These are phyloP conservation scores for Macrophomina pseudophaseolina DNA, from an alignment of 2,329 filamentous ascomycete genomes.

Conservation along the genomic window DNA sequence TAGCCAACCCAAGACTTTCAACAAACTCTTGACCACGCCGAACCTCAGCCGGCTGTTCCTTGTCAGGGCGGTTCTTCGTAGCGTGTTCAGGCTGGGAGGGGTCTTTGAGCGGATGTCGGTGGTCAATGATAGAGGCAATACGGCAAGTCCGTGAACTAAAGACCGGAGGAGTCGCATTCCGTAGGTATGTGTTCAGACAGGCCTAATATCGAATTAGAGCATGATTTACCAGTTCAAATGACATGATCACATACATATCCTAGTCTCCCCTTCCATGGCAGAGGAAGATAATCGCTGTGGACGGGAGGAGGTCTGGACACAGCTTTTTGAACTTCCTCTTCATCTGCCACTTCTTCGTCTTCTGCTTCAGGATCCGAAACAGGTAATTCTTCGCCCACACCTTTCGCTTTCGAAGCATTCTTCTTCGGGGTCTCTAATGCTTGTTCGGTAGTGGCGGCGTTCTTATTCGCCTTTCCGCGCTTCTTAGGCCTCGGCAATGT, in stretches of 20 bases:
- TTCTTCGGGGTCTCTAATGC: not conserved
- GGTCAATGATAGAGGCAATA: slow-evolving; percentile 87
- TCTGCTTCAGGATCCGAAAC: slow-evolving; percentile 59
- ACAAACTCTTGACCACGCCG: slow-evolving; percentile 74
- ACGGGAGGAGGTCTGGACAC: slow-evolving; percentile 72
- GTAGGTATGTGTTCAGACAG: slow-evolving; percentile 90
- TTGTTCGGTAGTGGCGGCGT: not conserved
- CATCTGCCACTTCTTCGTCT: slow-evolving; percentile 57
- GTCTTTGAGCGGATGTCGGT: slow-evolving; percentile 80
- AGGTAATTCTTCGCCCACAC: slow-evolving; percentile 21
- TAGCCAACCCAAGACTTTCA: slow-evolving; percentile 77
- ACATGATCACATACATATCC: slow-evolving; percentile 73
- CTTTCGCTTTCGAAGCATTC: slow-evolving; percentile 7
- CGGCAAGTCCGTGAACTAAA: slow-evolving; percentile 92
- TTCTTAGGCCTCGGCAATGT: not conserved
- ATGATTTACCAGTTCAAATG: not conserved
- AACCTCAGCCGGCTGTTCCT: slow-evolving; percentile 68
- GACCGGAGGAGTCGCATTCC: slow-evolving; percentile 78
- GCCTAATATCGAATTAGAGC: slow-evolving; percentile 58
- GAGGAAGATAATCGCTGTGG: slow-evolving; percentile 79
- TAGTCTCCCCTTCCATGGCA: slow-evolving; percentile 88
- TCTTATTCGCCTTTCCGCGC: not conserved
- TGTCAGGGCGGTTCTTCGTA: slow-evolving; percentile 86
- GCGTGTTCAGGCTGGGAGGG: slow-evolving; percentile 77
- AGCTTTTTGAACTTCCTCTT: slow-evolving; percentile 62